Base-by-base conservation (phyloP, 2,329 filamentous ascomycete genomes). In the Tolypocladium paradoxum region DNA sequence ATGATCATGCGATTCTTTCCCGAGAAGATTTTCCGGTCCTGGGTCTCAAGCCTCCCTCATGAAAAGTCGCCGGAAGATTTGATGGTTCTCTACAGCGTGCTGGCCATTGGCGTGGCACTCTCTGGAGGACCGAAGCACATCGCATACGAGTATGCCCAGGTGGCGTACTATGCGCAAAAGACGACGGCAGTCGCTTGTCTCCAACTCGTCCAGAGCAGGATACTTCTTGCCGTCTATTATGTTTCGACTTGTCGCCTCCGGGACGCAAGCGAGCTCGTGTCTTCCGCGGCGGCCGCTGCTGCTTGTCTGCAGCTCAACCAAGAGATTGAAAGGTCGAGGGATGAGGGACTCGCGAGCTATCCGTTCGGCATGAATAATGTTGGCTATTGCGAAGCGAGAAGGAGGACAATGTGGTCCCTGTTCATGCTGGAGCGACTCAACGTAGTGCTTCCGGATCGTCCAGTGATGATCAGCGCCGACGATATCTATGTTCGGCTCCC, bases 381-480 rank as follows among this genome's bases (percentile, higher is more conserved):
- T 49, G 80, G 78, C 33, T 78, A 84, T 58, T 76, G 78, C 27
- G 87, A 90, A 67, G 84, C 83, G 60, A 77, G 82, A 55, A 76
- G 85, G 57, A 76, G 87, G 53, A 88, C 84, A 0, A 85, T 88
- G 61, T 90, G 85, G 85, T 80, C 82, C 31, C 77, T 82, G 50
- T 87, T 84, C 59, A 70, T 88, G 59, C 76, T 87, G 65, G 87
- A 90, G 68, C 78, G 84, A 48, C 79, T 85, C 55, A 82, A 80
- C 48, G 78, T 78, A 16, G 76, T 82, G 55, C 82, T 76, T 51
- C 76, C 76, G 1, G 71, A 75, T 2, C 74, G 76, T 2, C 67
- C 74, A 7, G 79, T 74, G 48, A 76, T 79, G 56, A 75, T 88
- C 55, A 78, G 81, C 48, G 71, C 79, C 5, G 78, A 85, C 56